phyloP scores from a whole-genome alignment of 169 alveolate species.

The Plasmodium cynomolgi region DNA sequence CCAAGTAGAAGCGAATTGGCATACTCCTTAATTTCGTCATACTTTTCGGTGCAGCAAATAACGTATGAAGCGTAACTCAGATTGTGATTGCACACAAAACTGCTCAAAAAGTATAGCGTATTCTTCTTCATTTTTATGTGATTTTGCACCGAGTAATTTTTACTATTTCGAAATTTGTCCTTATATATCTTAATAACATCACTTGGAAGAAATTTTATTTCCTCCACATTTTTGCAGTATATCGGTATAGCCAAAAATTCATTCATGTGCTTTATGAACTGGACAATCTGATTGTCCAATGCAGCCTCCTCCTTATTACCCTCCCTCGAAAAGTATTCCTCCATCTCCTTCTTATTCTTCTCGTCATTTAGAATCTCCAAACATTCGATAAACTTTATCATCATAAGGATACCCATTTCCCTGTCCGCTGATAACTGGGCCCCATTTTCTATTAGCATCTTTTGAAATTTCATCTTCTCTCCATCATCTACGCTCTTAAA shows the following conservation, averaged over 20 bases:
- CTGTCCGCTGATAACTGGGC: not conserved
- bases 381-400: slow-evolving; percentile 58
- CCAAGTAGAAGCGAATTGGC: slow-evolving; percentile 45
- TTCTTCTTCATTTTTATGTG: slow-evolving; percentile 72
- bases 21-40: slow-evolving; percentile 50
- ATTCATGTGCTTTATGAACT: slow-evolving; percentile 18
- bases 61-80: slow-evolving; percentile 38
- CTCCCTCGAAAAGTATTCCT: slow-evolving; percentile 7
- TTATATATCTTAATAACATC: slow-evolving; percentile 13
- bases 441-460: slow-evolving; percentile 29
- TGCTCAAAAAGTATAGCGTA: slow-evolving; percentile 43
- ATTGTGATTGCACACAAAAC: slow-evolving; percentile 21
- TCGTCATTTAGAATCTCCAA: slow-evolving; percentile 38
- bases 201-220: slow-evolving; percentile 25
- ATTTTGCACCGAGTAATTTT: slow-evolving; percentile 27
- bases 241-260: slow-evolving; percentile 63
- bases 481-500: slow-evolving; percentile 44
- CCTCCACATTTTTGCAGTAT: slow-evolving; percentile 17
- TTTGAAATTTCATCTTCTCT: slow-evolving; percentile 59
- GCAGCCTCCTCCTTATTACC: not conserved
- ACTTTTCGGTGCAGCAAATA: slow-evolving; percentile 51
- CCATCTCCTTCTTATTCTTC: slow-evolving; percentile 26
- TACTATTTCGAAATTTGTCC: slow-evolving; percentile 18
- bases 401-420: slow-evolving; percentile 34
- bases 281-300: slow-evolving; percentile 2